Percentiles rank a stretch among this genome's conserved stretches.
These are phyloP conservation scores for Colletotrichum sojae DNA, from an alignment of 2,329 filamentous ascomycete genomes.

Conservation along the genomic window DNA sequence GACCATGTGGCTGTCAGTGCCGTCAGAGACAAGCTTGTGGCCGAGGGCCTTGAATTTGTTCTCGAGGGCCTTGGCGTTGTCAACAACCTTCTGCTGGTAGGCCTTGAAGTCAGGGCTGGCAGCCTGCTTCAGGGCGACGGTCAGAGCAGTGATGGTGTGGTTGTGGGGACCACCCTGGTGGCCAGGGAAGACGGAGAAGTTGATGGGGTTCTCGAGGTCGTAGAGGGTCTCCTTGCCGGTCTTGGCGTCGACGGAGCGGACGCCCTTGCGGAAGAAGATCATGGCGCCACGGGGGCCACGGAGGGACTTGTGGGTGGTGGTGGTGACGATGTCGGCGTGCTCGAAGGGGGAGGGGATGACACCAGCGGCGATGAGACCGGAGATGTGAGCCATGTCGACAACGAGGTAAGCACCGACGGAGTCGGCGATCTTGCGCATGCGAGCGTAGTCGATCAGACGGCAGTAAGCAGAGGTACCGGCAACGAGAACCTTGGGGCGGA, in stretches of 20 bases:
- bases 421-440: conserved; percentile 97
- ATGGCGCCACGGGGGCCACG: conserved; percentile 97
- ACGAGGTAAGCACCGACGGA: conserved; percentile 94
- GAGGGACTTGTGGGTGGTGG: conserved; percentile 98
- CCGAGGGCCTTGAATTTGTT: conserved; percentile 86
- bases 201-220: conserved; percentile 96
- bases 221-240: conserved; percentile 91
- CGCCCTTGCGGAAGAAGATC: conserved; percentile 99
- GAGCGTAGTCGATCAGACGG: conserved; percentile 94
- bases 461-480: conserved; percentile 99
- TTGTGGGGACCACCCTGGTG: conserved; percentile 99
- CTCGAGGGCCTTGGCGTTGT: conserved; percentile 94
- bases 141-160: conserved; percentile 98
- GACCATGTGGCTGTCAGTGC: conserved; percentile 98
- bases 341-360: conserved; percentile 95
- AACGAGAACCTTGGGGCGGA: conserved; percentile 95
- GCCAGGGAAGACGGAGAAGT: conserved; percentile 98
- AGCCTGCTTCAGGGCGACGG: conserved; percentile 96
- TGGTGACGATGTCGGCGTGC: conserved; percentile 96
- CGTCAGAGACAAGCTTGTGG: conserved; percentile 95
- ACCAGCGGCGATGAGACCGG: conserved; percentile 91
- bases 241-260: conserved; percentile 91
- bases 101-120: conserved; percentile 90
- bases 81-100: conserved; percentile 93
- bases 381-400: conserved; percentile 99